These are phyloP conservation scores for Dalbergia cultrata DNA, from an alignment of 306 rosid species.

Conservation along the genomic window DNA sequence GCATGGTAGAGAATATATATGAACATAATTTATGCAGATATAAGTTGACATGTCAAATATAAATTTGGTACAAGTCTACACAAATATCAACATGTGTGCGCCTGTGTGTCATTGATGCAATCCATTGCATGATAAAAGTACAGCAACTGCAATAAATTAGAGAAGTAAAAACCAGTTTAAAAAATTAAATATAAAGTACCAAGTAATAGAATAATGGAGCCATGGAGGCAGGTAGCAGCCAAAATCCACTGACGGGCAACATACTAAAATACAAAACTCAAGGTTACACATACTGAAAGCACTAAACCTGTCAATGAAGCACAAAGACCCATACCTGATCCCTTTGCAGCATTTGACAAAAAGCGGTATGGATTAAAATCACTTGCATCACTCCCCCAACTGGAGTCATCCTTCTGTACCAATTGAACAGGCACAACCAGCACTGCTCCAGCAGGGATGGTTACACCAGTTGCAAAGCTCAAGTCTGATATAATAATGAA, in stretches of 20 bases:
- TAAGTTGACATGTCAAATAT: neutral
- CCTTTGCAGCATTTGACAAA: slow-evolving; percentile 55
- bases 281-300: slow-evolving; percentile 9
- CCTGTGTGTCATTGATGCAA: neutral
- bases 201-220: slow-evolving; percentile 9
- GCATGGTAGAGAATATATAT: neutral
- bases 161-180: neutral
- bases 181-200: neutral
- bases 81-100: neutral
- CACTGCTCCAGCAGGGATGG: slow-evolving; percentile 76
- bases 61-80: slow-evolving; percentile 6
- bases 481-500: slow-evolving; percentile 57
- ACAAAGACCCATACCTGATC: slow-evolving; percentile 49
- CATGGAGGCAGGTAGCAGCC: neutral
- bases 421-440: slow-evolving; percentile 76
- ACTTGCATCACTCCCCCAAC: slow-evolving; percentile 78
- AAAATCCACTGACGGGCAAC: neutral
- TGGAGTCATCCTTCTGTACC: slow-evolving; percentile 72
- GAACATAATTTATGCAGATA: neutral
- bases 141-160: neutral
- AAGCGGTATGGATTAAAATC: slow-evolving; percentile 81
- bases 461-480: slow-evolving; percentile 65
- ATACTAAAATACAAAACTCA: neutral
- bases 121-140: neutral
- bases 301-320: slow-evolving; percentile 48